Conservation (phyloP, 257 asterid species). For the Capsicum pubescens region DNA sequence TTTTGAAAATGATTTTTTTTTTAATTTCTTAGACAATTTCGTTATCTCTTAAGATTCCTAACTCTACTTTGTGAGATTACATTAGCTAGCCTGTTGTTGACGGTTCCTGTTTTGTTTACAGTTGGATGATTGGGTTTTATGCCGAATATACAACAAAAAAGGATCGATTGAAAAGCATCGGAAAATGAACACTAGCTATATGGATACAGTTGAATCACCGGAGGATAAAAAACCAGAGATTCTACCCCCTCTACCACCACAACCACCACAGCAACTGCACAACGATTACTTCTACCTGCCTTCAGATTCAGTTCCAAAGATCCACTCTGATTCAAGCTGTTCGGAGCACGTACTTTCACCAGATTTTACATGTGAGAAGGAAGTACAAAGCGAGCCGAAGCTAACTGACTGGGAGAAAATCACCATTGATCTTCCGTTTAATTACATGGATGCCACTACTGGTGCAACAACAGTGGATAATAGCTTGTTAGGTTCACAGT, state of each 20-base stretch:
- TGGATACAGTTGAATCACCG: slow-evolving; percentile 30
- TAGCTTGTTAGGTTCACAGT: slow-evolving; percentile 46
- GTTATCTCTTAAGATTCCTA: too few species aligned
- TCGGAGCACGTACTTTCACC: slow-evolving; percentile 88
- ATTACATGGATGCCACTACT: slow-evolving; percentile 53
- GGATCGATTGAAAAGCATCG: slow-evolving; percentile 63
- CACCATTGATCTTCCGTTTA: slow-evolving; percentile 55
- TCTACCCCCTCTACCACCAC: slow-evolving; percentile 50
- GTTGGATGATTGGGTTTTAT: slow-evolving; percentile 95
- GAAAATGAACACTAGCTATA: slow-evolving; percentile 31
- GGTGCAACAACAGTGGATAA: slow-evolving; percentile 30
- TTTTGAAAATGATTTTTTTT: too few species aligned
- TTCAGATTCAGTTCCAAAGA: slow-evolving; percentile 74
- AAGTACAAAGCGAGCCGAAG: slow-evolving; percentile 82
- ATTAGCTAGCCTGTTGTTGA: too few species aligned
- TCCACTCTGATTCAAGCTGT: slow-evolving; percentile 79
- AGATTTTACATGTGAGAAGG: slow-evolving; percentile 46
- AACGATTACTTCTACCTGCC: slow-evolving; percentile 60
- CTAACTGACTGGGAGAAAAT: slow-evolving; percentile 62
- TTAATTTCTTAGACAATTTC: too few species aligned
- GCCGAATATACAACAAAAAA: slow-evolving; percentile 91
- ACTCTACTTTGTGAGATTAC: too few species aligned
- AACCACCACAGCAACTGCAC: slow-evolving; percentile 49
- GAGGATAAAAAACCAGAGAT: slow-evolving; percentile 63
- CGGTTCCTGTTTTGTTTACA: slow-evolving; percentile 32